Evolutionary conservation across 2,329 filamentous ascomycete genomes (phyloP).

Genomic region (Beauveria asiatica): DNA sequence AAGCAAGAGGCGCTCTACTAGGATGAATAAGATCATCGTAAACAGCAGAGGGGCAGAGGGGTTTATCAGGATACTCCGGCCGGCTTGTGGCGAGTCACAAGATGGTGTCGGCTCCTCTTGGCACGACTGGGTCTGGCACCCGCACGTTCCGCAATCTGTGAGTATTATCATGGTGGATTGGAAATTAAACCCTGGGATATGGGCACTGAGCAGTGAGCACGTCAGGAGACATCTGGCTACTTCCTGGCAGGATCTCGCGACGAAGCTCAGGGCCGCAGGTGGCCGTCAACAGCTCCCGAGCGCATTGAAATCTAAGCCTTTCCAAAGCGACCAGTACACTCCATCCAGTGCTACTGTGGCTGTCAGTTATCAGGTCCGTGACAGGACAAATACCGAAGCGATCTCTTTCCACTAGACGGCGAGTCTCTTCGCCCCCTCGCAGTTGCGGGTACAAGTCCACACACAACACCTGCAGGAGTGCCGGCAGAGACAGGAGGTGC

Average conservation of each 20-base stretch:
- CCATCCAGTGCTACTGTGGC: background rate
- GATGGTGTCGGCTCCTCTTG: background rate
- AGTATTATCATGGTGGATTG: background rate
- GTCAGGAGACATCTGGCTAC: background rate
- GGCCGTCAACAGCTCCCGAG: background rate
- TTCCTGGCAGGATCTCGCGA: background rate
- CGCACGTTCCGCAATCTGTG: background rate
- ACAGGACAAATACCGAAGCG: slow-evolving; percentile 4
- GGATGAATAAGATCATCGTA: background rate
- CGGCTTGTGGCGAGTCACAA: background rate
- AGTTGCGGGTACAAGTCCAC: background rate
- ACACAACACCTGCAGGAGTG: background rate
- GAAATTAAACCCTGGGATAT: background rate
- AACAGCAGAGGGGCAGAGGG: too few relatives aligned
- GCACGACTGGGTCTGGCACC: background rate
- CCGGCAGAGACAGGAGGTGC: background rate
- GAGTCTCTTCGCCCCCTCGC: slow-evolving; percentile 4
- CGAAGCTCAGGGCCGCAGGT: background rate
- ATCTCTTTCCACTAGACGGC: background rate
- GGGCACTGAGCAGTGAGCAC: background rate
- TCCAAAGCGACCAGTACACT: background rate
- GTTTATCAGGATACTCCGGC: background rate
- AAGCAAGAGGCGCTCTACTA: background rate
- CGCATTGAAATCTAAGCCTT: background rate
- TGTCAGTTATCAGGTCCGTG: slow-evolving; percentile 1